Percentiles rank a stretch among this genome's conserved stretches.
phyloP scores from a whole-genome alignment of 164 flowering plant species.

The Malania oleifera region DNA sequence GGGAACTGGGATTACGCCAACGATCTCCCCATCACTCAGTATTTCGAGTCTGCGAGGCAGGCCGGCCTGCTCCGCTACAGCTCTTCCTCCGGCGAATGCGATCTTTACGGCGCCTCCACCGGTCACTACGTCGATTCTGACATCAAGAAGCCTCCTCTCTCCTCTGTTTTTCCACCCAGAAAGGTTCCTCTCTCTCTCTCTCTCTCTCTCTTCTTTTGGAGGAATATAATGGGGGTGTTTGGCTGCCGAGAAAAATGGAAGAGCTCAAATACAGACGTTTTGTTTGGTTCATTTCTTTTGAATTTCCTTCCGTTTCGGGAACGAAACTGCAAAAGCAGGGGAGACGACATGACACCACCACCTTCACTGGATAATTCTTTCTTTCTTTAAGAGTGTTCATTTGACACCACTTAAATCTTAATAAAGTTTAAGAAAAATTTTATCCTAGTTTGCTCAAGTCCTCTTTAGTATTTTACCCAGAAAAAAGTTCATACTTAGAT shows the following conservation, averaged over 20 bases:
- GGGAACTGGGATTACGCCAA: conserved; percentile 58
- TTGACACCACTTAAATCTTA: too few species aligned
- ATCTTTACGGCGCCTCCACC: conserved; percentile 7
- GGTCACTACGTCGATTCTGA: conserved; percentile 17
- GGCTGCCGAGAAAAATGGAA: conserved; percentile 1
- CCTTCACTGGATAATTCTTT: too few species aligned
- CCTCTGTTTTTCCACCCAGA: neutral
- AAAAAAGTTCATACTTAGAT: too few species aligned
- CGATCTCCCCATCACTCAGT: conserved; percentile 60
- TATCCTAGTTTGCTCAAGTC: too few species aligned
- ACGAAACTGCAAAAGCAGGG: too few species aligned
- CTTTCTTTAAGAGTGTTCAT: too few species aligned
- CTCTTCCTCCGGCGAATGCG: conserved; percentile 34
- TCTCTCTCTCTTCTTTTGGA: neutral
- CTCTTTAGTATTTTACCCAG: too few species aligned
- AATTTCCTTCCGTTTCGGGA: too few species aligned
- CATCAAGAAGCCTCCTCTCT: conserved; percentile 9
- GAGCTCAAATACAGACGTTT: too few species aligned
- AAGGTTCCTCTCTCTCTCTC: neutral
- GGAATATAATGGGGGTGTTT: neutral
- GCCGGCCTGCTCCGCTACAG: conserved; percentile 51
- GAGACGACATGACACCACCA: too few species aligned
- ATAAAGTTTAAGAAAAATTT: too few species aligned
- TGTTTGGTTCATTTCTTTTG: too few species aligned
- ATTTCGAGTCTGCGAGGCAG: conserved; percentile 53